Conservation (phyloP, 345 rosid genomes). For the Ceriops tagal region DNA sequence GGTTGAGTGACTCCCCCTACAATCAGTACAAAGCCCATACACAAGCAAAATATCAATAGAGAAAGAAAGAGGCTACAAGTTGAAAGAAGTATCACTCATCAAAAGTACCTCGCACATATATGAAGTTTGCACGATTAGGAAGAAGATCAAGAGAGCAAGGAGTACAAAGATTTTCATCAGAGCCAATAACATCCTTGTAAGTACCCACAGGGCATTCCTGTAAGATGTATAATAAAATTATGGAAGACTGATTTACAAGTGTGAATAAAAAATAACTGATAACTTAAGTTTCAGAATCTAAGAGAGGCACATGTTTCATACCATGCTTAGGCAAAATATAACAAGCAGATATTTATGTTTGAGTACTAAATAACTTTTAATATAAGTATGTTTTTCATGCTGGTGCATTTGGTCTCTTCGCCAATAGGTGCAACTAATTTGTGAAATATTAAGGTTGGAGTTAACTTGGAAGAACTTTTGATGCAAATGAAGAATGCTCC, state of each 20-base stretch:
- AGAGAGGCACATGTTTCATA: too few species aligned
- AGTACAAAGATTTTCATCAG: slow-evolving; percentile 73
- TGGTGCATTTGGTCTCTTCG: too few species aligned
- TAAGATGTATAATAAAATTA: slow-evolving; percentile 9
- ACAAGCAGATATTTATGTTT: too few species aligned
- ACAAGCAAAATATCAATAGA: background rate
- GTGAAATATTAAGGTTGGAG: too few species aligned
- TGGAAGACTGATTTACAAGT: background rate
- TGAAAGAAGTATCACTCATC: background rate
- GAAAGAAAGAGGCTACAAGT: slow-evolving; percentile 8
- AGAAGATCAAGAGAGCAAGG: slow-evolving; percentile 79
- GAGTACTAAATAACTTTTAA: too few species aligned
- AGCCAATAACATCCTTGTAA: slow-evolving; percentile 79
- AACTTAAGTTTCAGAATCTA: too few species aligned
- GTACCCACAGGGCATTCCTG: slow-evolving; percentile 99
- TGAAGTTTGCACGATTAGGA: slow-evolving; percentile 77
- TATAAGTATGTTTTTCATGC: too few species aligned
- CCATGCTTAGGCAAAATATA: too few species aligned
- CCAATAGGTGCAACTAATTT: too few species aligned
- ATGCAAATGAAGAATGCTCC: too few species aligned
- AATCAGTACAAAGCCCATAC: slow-evolving; percentile 26
- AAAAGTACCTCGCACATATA: slow-evolving; percentile 72
- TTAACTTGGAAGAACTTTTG: too few species aligned
- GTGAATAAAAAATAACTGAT: too few species aligned
- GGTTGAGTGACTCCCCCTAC: slow-evolving; percentile 76